Evolutionary conservation across 2,329 filamentous ascomycete species (phyloP), one percentile per base, ranked within the genome.

Genomic region (Aspergillus uvarum): DNA sequence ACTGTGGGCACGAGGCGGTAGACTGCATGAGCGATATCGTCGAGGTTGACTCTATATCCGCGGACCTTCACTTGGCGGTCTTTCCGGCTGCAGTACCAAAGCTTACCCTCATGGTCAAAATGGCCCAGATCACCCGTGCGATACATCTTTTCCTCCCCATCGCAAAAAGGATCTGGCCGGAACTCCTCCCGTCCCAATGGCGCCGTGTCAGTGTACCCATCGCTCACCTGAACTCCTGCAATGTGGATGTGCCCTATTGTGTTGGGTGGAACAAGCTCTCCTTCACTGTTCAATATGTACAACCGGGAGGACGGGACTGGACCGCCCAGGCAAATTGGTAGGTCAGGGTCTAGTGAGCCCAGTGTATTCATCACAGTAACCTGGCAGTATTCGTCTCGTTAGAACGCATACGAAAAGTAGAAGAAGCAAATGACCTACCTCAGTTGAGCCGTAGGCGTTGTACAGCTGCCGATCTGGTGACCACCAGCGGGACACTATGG

Each of bases 361-460:
- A 29, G 5, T 7, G 26, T 29, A 29, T 29, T 29, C 26, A 29
- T 29, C 3, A 29, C 26, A 7, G 26, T 29, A 29, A 7, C 26
- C 14, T 35, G 12, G 32, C 32, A 35, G 22, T 0, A 3, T 3
- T 2, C 22, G 22, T 22, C 22, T 3, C 22, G 4, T 22, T 22
- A 22, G 22, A 22, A 22, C 3, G 22, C 22, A 22, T 3, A 22
- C 4, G 3, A 3, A 22, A 22, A 22, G 22, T 3, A 22, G 22
- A 22, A 35, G 32, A 35, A 16, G 14, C 10, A 12, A 35, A 12
- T 1, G 3, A 2, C 6, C 3, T 35, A 62, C 72, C 62, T 80
- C 79, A 0, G 76, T 79, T 5, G 80, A 80, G 0, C 79, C 79
- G 56, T 81, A 82, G 70, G 76, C 74, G 61, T 81, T 81, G 65